Conservation (phyloP, 768 basidiomycete genomes). For the Rhodotorula paludigena region DNA sequence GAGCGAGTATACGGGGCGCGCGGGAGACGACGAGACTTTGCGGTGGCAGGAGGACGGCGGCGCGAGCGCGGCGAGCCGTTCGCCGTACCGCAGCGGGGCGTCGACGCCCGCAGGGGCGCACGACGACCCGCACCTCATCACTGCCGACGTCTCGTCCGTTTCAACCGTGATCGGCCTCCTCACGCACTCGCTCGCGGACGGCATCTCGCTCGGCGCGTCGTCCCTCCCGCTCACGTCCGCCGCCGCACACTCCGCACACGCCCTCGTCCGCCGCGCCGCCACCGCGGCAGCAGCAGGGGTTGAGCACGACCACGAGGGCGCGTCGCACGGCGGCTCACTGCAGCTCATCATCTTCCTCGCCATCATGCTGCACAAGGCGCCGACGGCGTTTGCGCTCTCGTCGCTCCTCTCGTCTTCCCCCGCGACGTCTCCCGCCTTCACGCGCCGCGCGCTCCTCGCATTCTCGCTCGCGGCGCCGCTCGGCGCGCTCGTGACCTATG, state of each 20-base stretch:
- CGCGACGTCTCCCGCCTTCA: slow-evolving; percentile 60
- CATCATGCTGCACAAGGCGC: slow-evolving; percentile 88
- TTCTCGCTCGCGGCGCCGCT: slow-evolving; percentile 82
- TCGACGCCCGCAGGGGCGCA: not conserved
- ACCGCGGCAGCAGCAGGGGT: too few relatives aligned
- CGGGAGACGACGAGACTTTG: slow-evolving; percentile 2
- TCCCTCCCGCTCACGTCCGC: slow-evolving; percentile 40
- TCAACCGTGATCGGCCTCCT: slow-evolving; percentile 79
- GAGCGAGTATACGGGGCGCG: slow-evolving; percentile 26
- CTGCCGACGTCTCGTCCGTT: slow-evolving; percentile 50
- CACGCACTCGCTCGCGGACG: slow-evolving; percentile 84
- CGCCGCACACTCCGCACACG: not conserved
- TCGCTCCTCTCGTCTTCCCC: slow-evolving; percentile 61
- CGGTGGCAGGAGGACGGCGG: slow-evolving; percentile 33
- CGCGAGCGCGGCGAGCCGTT: slow-evolving; percentile 29
- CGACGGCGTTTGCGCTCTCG: slow-evolving; percentile 82
- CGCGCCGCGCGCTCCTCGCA: slow-evolving; percentile 52
- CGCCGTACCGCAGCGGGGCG: slow-evolving; percentile 25
- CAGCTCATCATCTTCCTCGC: slow-evolving; percentile 88
- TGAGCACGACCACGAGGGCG: not conserved
- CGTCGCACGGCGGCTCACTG: slow-evolving; percentile 48
- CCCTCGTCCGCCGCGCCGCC: too few relatives aligned
- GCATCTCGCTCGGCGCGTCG: slow-evolving; percentile 77
- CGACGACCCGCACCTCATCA: slow-evolving; percentile 6
- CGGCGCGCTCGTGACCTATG: slow-evolving; percentile 71